phyloP scores from a whole-genome alignment of 2,329 filamentous ascomycete genomes.

The Trichoderma brevicompactum region DNA sequence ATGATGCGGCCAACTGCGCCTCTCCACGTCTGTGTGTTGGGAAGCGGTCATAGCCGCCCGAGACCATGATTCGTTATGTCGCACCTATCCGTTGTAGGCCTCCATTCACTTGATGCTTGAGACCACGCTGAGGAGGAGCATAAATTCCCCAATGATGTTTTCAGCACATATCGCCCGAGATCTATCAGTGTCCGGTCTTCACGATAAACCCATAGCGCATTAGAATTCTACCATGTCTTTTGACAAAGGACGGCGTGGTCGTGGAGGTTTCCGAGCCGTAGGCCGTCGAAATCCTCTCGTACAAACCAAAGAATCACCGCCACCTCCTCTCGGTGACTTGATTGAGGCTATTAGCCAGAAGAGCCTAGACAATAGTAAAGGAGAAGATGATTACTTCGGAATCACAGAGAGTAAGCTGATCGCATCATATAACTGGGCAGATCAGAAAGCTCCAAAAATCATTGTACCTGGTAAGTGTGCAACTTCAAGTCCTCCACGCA shows the following conservation, averaged over 20 bases:
- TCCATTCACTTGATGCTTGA: too few relatives aligned
- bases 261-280: not conserved
- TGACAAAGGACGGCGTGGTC: not conserved
- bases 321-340: slow-evolving; percentile 35
- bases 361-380: slow-evolving; percentile 2
- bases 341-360: slow-evolving; percentile 33
- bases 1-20: slow-evolving; percentile 10
- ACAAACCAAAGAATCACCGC: slow-evolving; percentile 20
- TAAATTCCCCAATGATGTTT: too few relatives aligned
- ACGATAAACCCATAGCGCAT: too few relatives aligned
- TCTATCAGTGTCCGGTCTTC: not conserved
- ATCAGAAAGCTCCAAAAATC: slow-evolving; percentile 47
- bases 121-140: too few relatives aligned
- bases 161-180: not conserved
- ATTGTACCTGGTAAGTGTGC: slow-evolving; percentile 46
- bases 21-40: not conserved
- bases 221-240: not conserved
- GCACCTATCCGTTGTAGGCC: not conserved
- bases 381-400: not conserved
- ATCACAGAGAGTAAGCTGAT: slow-evolving; percentile 48
- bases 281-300: not conserved
- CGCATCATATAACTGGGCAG: slow-evolving; percentile 57
- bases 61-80: not conserved
- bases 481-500: not conserved
- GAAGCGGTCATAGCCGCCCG: not conserved